These are phyloP conservation scores for Hypoxylon sp. DNA, from an alignment of 2,329 filamentous ascomycete species.

Conservation along the genomic window DNA sequence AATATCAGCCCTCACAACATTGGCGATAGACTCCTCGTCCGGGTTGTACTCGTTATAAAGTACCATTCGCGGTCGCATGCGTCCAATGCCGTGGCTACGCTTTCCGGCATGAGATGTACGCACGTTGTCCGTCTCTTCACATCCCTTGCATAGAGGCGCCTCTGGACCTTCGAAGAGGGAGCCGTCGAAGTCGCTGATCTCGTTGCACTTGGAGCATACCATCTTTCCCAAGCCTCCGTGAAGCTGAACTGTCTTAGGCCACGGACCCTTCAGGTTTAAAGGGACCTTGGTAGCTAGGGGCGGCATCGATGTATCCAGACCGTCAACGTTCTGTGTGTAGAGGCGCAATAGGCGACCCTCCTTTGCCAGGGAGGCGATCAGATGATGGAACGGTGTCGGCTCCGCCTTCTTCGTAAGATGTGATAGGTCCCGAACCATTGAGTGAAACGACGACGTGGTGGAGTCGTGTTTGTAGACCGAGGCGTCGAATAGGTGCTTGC, in stretches of 20 bases:
- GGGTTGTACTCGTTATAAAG: conserved; percentile 98
- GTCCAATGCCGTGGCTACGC: conserved; percentile 90
- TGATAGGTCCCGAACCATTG: conserved; percentile 92
- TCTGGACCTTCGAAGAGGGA: conserved; percentile 84
- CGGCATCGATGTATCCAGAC: conserved; percentile 84
- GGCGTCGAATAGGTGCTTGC: conserved; percentile 95
- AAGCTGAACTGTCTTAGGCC: conserved; percentile 92
- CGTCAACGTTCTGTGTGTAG: conserved; percentile 97
- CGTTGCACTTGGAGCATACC: conserved; percentile 92
- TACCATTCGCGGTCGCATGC: conserved; percentile 89
- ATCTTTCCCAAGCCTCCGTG: conserved; percentile 95
- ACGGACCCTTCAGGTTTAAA: conserved; percentile 82
- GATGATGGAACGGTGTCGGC: conserved; percentile 90
- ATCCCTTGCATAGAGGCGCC: conserved; percentile 80
- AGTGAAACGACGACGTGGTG: conserved; percentile 90
- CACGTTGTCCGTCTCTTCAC: conserved; percentile 76
- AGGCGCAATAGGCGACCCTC: conserved; percentile 88
- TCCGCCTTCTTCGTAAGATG: conserved; percentile 77
- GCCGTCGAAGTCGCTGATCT: conserved; percentile 77
- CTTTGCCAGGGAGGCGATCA: conserved; percentile 86
- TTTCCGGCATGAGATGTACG: conserved; percentile 81
- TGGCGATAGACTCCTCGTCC: conserved; percentile 94
- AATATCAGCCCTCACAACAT: conserved; percentile 85
- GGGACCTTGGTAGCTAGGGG: conserved; percentile 84
- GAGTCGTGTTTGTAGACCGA: conserved; percentile 94